Percentiles rank a stretch among this genome's conserved stretches.
Conservation (phyloP, 768 basidiomycete genomes). For the Pisolithus tinctorius region DNA sequence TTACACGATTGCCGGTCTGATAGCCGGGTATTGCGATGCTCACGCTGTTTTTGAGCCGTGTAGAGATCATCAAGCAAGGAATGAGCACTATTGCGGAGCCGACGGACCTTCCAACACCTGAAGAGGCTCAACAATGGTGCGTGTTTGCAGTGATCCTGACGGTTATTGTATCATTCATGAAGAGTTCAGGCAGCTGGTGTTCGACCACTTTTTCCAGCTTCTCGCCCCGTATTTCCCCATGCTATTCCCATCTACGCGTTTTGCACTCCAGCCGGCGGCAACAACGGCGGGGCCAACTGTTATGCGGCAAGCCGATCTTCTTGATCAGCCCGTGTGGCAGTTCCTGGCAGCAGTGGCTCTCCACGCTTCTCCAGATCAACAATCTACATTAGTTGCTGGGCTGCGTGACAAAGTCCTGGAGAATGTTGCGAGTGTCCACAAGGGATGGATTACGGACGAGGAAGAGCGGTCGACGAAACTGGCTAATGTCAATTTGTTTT, state of each 20-base stretch:
- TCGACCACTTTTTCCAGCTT: constrained; percentile 78
- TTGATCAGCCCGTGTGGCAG: constrained; percentile 93
- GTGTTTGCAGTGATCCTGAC: constrained; percentile 2
- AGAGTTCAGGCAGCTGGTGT: constrained; percentile 69
- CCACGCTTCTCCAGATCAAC: constrained; percentile 79
- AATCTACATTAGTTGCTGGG: constrained; percentile 76
- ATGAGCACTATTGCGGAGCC: constrained; percentile 45
- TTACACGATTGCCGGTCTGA: not conserved
- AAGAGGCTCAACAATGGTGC: constrained; percentile 80
- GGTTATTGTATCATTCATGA: constrained; percentile 7
- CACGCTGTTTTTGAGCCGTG: constrained; percentile 86
- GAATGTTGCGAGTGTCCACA: constrained; percentile 74
- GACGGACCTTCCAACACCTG: constrained; percentile 52
- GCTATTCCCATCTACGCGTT: constrained; percentile 89
- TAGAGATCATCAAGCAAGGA: constrained; percentile 84
- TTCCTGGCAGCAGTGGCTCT: constrained; percentile 87
- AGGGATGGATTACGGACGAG: constrained; percentile 66
- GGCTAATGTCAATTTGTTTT: constrained; percentile 88
- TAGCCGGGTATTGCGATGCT: constrained; percentile 90
- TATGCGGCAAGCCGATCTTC: constrained; percentile 43
- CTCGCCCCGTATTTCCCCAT: constrained; percentile 68
- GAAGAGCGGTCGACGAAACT: constrained; percentile 73
- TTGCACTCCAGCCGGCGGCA: constrained; percentile 36
- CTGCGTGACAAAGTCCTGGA: constrained; percentile 92
- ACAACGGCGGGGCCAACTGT: constrained; percentile 20